phyloP scores from a whole-genome alignment of 352 stramenopile genomes.

The Globisporangium nunn region DNA sequence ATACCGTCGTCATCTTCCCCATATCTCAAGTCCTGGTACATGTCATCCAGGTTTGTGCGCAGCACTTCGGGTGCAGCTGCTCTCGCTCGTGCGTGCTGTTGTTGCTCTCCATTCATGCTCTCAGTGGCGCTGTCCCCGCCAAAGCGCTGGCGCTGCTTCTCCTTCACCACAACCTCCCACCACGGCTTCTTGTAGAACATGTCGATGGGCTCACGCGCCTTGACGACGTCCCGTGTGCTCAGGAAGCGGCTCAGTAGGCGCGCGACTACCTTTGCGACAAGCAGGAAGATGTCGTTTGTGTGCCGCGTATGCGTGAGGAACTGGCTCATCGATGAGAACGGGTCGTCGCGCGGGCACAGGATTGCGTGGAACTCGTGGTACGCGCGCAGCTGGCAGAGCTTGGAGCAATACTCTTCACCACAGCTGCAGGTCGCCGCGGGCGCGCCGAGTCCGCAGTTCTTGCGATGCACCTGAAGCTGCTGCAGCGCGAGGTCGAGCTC shows the following conservation, averaged over 20 bases:
- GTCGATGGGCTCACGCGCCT: constrained; percentile 63
- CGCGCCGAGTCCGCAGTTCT: constrained; percentile 38
- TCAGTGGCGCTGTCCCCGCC: not conserved
- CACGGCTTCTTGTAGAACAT: constrained; percentile 90
- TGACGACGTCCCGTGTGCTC: constrained; percentile 40
- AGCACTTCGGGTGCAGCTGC: not conserved
- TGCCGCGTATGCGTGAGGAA: constrained; percentile 65
- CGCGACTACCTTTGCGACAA: constrained; percentile 83
- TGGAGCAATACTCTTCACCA: constrained; percentile 83
- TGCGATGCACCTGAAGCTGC: constrained; percentile 33
- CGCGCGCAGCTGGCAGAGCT: constrained; percentile 57
- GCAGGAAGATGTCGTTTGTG: constrained; percentile 91
- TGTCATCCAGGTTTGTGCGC: not conserved
- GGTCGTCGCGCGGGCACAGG: constrained; percentile 59
- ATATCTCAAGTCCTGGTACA: not conserved
- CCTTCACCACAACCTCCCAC: constrained; percentile 73
- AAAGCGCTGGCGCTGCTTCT: constrained; percentile 5
- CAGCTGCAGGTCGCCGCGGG: constrained; percentile 40
- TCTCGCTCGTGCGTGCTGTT: not conserved
- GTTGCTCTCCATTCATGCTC: not conserved
- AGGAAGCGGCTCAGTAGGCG: constrained; percentile 55
- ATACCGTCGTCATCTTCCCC: constrained; percentile 3
- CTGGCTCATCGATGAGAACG: constrained; percentile 53
- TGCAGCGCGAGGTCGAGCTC: constrained; percentile 38
- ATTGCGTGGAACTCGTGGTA: constrained; percentile 72